Conservation (phyloP, 1,284 basidiomycete species). For the Tremellales sp. region DNA sequence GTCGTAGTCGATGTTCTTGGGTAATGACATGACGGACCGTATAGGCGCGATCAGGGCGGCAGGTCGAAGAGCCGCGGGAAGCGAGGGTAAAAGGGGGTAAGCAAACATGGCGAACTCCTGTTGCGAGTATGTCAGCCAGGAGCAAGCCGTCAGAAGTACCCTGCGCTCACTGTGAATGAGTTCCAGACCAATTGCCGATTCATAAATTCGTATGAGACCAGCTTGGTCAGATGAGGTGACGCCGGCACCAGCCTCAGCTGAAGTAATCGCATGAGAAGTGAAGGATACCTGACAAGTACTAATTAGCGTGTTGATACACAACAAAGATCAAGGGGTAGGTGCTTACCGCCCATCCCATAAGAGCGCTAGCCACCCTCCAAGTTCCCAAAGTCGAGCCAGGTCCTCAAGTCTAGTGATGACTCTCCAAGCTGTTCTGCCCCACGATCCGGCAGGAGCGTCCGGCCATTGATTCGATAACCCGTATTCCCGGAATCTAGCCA, state of each 20-base stretch:
- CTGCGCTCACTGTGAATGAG: conserved; percentile 81
- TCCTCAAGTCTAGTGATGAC: conserved; percentile 65
- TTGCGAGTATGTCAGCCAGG: background rate
- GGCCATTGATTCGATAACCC: conserved; percentile 85
- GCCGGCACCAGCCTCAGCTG: conserved; percentile 73
- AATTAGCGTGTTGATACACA: conserved; percentile 2
- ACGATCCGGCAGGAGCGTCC: conserved; percentile 74
- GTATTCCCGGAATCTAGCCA: conserved; percentile 66
- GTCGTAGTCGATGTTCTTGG: conserved; percentile 27
- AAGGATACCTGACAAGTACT: conserved; percentile 65
- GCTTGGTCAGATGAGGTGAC: conserved; percentile 64
- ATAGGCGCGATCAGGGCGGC: conserved; percentile 46
- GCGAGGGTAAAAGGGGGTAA: conserved; percentile 71
- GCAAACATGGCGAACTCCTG: conserved; percentile 95
- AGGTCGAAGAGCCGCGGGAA: conserved; percentile 55
- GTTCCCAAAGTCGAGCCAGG: conserved; percentile 56
- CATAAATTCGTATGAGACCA: conserved; percentile 98
- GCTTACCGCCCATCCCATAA: conserved; percentile 78
- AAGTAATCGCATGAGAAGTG: conserved; percentile 77
- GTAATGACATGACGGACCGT: conserved; percentile 20
- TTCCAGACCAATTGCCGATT: conserved; percentile 99
- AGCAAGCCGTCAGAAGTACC: too few relatives aligned
- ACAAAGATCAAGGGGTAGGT: too few relatives aligned
- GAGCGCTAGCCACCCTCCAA: conserved; percentile 77
- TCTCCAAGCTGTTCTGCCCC: conserved; percentile 71